These are phyloP conservation scores for Neospora caninum DNA, from an alignment of 169 alveolate genomes.

Conservation along the genomic window DNA sequence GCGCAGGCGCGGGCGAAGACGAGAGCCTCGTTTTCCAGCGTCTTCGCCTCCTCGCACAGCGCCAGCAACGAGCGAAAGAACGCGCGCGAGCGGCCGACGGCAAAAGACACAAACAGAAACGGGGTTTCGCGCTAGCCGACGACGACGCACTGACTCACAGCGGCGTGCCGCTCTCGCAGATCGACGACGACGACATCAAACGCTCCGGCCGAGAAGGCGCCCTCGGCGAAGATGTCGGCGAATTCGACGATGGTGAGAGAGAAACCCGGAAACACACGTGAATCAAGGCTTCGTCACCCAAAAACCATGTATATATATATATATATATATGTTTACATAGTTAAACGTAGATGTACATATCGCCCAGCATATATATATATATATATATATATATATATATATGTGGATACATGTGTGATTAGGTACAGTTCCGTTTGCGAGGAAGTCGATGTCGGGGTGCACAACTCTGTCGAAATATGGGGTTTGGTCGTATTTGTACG, in stretches of 20 bases:
- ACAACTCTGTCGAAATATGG: too few relatives aligned
- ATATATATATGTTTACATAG: neutral
- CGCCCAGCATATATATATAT: neutral
- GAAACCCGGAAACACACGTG: too few relatives aligned
- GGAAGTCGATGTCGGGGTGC: too few relatives aligned
- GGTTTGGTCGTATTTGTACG: too few relatives aligned
- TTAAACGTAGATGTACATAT: neutral
- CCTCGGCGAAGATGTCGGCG: neutral
- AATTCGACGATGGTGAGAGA: neutral
- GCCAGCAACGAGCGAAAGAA: neutral
- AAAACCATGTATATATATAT: too few relatives aligned
- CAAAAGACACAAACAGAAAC: neutral
- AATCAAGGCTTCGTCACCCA: too few relatives aligned
- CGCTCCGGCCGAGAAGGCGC: neutral
- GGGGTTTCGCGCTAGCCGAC: neutral
- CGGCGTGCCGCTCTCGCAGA: neutral
- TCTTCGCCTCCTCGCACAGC: neutral
- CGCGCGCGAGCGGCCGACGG: neutral
- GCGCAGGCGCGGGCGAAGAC: neutral
- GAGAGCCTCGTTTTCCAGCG: neutral
- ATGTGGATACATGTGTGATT: neutral
- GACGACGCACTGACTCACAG: slow-evolving; percentile 23
- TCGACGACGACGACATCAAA: neutral
- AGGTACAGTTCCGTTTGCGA: too few relatives aligned
- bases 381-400: neutral